A percentile compares a stretch with the other conserved stretches of the same genome.
Conservation (phyloP, 192 early-diverging fungal genomes). For the Coemansia sp. region DNA sequence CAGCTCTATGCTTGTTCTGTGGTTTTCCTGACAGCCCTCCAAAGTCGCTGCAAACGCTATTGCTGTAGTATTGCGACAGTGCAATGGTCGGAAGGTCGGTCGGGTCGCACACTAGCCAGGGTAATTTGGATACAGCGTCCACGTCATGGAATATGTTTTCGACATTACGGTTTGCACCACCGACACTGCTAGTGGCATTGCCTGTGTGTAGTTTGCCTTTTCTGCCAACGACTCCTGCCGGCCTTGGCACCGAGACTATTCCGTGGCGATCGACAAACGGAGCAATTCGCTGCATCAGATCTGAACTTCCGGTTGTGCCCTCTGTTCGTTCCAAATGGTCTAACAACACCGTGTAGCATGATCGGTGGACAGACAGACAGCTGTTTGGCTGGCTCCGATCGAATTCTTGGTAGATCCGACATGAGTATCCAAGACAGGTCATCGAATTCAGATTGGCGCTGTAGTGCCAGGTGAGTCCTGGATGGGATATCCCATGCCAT, state of each 20-base stretch:
- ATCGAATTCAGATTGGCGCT: constrained; percentile 34
- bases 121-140: background rate
- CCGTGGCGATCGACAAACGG: constrained; percentile 26
- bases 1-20: background rate
- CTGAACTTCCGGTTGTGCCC: constrained; percentile 10
- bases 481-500: constrained; percentile 43
- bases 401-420: constrained; percentile 29
- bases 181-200: background rate
- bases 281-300: constrained; percentile 27
- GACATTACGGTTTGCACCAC: background rate
- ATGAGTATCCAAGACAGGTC: constrained; percentile 42
- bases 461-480: constrained; percentile 46
- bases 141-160: background rate
- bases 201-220: background rate
- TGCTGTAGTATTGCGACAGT: background rate
- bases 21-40: background rate
- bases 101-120: constrained; percentile 48
- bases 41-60: background rate
- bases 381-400: constrained; percentile 15
- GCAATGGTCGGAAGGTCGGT: constrained; percentile 34
- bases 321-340: constrained; percentile 35
- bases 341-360: constrained; percentile 41
- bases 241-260: constrained; percentile 10
- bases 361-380: constrained; percentile 46
- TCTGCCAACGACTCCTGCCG: background rate